These are phyloP conservation scores for Xerocomus minutiporus DNA, from an alignment of 1,284 basidiomycete species.

Conservation along the genomic window DNA sequence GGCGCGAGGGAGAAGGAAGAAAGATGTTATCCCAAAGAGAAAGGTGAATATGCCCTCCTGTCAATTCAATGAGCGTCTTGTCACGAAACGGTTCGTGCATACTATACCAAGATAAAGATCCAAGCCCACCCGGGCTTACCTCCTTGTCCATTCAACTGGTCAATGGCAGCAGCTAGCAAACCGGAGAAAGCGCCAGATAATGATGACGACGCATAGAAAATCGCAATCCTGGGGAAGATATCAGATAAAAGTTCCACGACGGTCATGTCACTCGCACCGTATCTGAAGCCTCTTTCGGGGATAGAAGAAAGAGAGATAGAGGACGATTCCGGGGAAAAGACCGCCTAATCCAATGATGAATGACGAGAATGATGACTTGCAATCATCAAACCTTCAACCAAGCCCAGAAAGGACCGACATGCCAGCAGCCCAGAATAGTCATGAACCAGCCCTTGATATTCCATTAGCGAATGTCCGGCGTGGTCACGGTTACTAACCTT, in stretches of 20 bases:
- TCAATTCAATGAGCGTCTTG: neutral
- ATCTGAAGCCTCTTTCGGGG: slow-evolving; percentile 52
- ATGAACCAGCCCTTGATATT: slow-evolving; percentile 44
- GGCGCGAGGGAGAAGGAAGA: slow-evolving; percentile 49
- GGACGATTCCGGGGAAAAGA: slow-evolving; percentile 52
- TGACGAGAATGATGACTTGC: slow-evolving; percentile 38
- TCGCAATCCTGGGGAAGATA: slow-evolving; percentile 37
- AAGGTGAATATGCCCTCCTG: slow-evolving; percentile 35
- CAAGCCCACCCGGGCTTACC: slow-evolving; percentile 53
- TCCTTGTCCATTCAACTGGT: slow-evolving; percentile 47
- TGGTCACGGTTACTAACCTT: slow-evolving; percentile 38
- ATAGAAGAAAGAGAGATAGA: slow-evolving; percentile 58
- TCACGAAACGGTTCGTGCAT: too few species aligned
- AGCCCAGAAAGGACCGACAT: slow-evolving; percentile 62
- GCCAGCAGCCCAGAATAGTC: slow-evolving; percentile 51
- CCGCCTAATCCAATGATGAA: slow-evolving; percentile 38
- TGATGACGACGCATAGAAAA: slow-evolving; percentile 53
- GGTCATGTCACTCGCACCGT: slow-evolving; percentile 35
- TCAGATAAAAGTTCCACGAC: neutral
- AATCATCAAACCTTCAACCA: slow-evolving; percentile 48
- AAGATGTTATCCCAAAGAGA: slow-evolving; percentile 44
- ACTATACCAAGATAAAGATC: slow-evolving; percentile 56
- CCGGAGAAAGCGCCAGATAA: slow-evolving; percentile 62
- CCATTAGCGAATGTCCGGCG: slow-evolving; percentile 4
- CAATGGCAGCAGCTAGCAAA: slow-evolving; percentile 56